These are phyloP conservation scores for Boletellus sp. DNA, from an alignment of 768 basidiomycete species.

Conservation along the genomic window DNA sequence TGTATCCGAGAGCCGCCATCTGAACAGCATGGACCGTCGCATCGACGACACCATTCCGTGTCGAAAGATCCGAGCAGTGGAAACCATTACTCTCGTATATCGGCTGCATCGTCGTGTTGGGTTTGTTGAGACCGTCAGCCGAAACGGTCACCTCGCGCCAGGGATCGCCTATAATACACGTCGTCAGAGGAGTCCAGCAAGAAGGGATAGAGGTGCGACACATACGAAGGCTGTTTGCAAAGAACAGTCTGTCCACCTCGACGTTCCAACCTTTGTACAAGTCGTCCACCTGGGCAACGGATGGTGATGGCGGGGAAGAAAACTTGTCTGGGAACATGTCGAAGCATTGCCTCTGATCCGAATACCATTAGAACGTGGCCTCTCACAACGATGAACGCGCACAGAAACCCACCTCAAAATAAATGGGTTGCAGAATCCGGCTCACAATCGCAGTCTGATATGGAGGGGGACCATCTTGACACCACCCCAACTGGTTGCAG, in stretches of 20 bases:
- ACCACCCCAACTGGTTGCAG: conserved; percentile 67
- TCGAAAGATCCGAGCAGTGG: conserved; percentile 61
- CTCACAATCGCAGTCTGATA: conserved; percentile 34
- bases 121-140: conserved; percentile 42
- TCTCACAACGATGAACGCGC: not conserved
- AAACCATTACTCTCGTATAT: conserved; percentile 60
- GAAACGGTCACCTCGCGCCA: conserved; percentile 71
- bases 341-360: conserved; percentile 60
- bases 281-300: conserved; percentile 41
- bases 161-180: conserved; percentile 53
- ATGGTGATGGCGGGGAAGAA: conserved; percentile 41
- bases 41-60: conserved; percentile 41
- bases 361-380: not conserved
- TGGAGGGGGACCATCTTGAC: conserved; percentile 36
- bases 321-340: conserved; percentile 64
- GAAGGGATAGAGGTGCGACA: not conserved
- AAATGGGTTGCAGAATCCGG: conserved; percentile 30
- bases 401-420: conserved; percentile 21
- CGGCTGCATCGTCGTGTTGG: conserved; percentile 51
- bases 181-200: not conserved
- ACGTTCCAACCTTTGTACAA: conserved; percentile 64
- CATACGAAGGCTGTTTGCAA: conserved; percentile 66
- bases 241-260: conserved; percentile 55
- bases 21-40: conserved; percentile 53
- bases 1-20: conserved; percentile 44